These are phyloP conservation scores for Leucaena leucocephala DNA, from an alignment of 306 rosid species.

Conservation along the genomic window DNA sequence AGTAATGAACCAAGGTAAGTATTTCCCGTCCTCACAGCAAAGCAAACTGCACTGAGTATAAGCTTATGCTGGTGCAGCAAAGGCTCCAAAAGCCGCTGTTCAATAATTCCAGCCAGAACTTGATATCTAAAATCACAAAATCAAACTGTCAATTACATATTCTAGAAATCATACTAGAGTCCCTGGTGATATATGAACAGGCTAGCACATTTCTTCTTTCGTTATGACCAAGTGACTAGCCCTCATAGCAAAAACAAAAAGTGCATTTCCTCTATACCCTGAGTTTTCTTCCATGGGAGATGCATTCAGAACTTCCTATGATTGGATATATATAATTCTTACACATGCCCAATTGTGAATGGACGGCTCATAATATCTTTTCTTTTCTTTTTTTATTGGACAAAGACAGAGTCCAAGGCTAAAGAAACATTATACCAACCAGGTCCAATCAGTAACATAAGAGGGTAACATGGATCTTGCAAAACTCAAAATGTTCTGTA, in stretches of 20 bases:
- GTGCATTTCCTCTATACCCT: neutral
- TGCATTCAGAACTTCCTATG: neutral
- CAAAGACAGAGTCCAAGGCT: neutral
- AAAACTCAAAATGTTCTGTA: neutral
- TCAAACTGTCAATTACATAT: conserved; percentile 11
- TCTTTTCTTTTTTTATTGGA: neutral
- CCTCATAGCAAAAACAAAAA: conserved; percentile 8
- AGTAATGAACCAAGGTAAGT: conserved; percentile 83
- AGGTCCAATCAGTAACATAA: neutral
- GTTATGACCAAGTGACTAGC: neutral
- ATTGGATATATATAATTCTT: neutral
- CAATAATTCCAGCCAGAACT: conserved; percentile 78
- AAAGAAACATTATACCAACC: neutral
- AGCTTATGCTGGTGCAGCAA: conserved; percentile 81
- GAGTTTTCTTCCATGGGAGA: neutral
- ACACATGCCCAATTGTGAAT: neutral
- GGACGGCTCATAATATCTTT: neutral
- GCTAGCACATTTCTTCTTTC: neutral
- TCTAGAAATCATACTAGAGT: conserved; percentile 5
- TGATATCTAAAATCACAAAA: conserved; percentile 60
- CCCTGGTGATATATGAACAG: neutral
- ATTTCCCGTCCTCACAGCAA: conserved; percentile 85
- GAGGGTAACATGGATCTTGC: neutral
- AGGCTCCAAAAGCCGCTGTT: conserved; percentile 84
- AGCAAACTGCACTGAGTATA: conserved; percentile 67